Evolutionary conservation across 495 filamentous ascomycete species (phyloP).

Genomic region (Geoglossum glabrum): DNA sequence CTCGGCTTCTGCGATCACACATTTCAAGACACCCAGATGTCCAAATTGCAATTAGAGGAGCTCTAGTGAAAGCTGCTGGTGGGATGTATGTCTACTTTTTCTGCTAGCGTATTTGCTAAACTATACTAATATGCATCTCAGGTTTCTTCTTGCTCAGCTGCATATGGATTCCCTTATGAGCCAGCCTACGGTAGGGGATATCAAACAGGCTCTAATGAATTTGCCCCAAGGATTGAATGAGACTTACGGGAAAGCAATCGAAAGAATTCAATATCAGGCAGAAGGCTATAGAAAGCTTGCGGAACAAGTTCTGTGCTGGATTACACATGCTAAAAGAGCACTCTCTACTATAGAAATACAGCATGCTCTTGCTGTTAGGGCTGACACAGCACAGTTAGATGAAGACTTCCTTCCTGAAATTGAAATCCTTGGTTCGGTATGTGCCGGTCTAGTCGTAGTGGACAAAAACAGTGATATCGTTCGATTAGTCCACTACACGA

Average conservation of each 20-base stretch:
- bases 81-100: conserved; percentile 13
- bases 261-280: conserved; percentile 23
- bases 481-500: conserved; percentile 34
- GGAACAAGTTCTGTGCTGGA: conserved; percentile 23
- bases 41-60: conserved; percentile 7
- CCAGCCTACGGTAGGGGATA: conserved; percentile 15
- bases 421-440: conserved; percentile 25
- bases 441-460: conserved; percentile 30
- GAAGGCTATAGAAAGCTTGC: conserved; percentile 16
- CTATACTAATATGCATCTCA: conserved; percentile 32
- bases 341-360: conserved; percentile 25
- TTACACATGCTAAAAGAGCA: conserved; percentile 21
- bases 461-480: conserved; percentile 26
- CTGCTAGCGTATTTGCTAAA: conserved; percentile 9
- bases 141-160: too few relatives aligned
- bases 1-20: conserved; percentile 2
- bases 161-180: conserved; percentile 24
- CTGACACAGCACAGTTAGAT: conserved; percentile 18
- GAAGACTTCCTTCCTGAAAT: conserved; percentile 19
- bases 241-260: conserved; percentile 23
- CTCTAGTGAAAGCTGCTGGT: conserved; percentile 8
- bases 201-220: conserved; percentile 18
- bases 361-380: conserved; percentile 25
- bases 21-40: conserved; percentile 8
- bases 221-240: conserved; percentile 10